A percentile compares a stretch with the other conserved stretches of the same genome.
phyloP scores from a whole-genome alignment of 495 filamentous ascomycete genomes.

The Staphylotrichum longicolle region DNA sequence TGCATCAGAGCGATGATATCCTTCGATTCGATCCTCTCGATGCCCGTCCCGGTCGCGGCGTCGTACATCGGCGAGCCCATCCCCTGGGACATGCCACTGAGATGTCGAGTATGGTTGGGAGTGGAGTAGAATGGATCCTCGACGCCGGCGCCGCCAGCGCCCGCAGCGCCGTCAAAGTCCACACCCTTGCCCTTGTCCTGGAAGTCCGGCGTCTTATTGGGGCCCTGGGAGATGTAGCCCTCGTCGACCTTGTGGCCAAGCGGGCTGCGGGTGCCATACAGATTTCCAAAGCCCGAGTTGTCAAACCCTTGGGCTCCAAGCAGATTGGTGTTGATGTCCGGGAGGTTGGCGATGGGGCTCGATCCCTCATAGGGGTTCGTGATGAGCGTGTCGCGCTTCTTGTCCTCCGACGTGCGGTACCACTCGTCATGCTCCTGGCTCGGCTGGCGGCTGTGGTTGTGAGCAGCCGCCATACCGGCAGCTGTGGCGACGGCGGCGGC shows the following conservation, averaged over 20 bases:
- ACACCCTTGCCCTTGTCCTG: constrained; percentile 55
- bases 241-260: constrained; percentile 62
- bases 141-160: constrained; percentile 45
- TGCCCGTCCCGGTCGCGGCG: constrained; percentile 80
- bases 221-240: constrained; percentile 85
- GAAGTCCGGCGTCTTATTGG: constrained; percentile 63
- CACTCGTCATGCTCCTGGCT: constrained; percentile 55
- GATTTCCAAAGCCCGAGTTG: constrained; percentile 37
- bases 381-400: constrained; percentile 55
- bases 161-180: constrained; percentile 53
- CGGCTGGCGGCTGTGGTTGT: constrained; percentile 46
- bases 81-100: constrained; percentile 88
- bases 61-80: constrained; percentile 90
- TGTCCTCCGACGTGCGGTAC: constrained; percentile 53
- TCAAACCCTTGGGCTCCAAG: constrained; percentile 40
- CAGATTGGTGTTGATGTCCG: constrained; percentile 49
- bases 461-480: constrained; percentile 45
- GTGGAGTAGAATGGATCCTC: constrained; percentile 60
- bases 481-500: constrained; percentile 44
- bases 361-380: constrained; percentile 59
- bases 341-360: constrained; percentile 51
- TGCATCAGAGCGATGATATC: constrained; percentile 98
- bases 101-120: constrained; percentile 61
- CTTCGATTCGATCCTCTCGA: constrained; percentile 92
- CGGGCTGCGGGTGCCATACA: constrained; percentile 48